These are phyloP conservation scores for Salvia splendens DNA, from an alignment of 257 asterid genomes.

Conservation along the genomic window DNA sequence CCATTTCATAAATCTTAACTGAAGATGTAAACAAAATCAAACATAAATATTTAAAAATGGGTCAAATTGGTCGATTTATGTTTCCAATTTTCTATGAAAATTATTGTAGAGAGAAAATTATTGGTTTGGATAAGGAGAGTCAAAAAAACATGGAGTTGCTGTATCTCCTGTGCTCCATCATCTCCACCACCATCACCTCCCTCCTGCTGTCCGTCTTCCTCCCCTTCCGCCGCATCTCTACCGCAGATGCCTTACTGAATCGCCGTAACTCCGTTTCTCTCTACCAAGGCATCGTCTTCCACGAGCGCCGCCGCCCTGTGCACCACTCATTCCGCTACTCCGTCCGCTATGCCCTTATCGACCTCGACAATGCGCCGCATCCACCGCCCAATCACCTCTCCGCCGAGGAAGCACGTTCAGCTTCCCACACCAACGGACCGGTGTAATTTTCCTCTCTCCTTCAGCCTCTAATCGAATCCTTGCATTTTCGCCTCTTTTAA, in stretches of 20 bases:
- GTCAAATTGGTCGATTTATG: no score
- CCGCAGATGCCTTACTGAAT: slow-evolving; percentile 21
- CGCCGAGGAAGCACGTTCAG: slow-evolving; percentile 60
- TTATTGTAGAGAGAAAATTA: neutral
- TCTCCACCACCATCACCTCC: slow-evolving; percentile 56
- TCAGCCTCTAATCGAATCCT: neutral
- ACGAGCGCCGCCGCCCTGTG: slow-evolving; percentile 89
- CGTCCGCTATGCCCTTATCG: slow-evolving; percentile 81
- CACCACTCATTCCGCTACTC: slow-evolving; percentile 81
- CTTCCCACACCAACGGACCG: slow-evolving; percentile 70
- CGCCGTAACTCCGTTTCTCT: slow-evolving; percentile 34
- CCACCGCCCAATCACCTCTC: slow-evolving; percentile 66
- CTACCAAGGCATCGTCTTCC: slow-evolving; percentile 89
- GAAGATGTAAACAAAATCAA: no score
- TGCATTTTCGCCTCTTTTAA: slow-evolving; percentile 11
- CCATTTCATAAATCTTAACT: no score
- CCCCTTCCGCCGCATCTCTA: slow-evolving; percentile 46
- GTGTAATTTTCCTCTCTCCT: slow-evolving; percentile 48
- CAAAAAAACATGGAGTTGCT: slow-evolving; percentile 67
- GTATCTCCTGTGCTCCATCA: slow-evolving; percentile 62
- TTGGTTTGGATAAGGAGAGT: neutral
- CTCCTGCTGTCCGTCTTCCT: slow-evolving; percentile 55
- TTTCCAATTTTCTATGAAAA: no score
- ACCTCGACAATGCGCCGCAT: slow-evolving; percentile 57
- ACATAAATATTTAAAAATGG: no score